Conservation (phyloP, 2,329 filamentous ascomycete genomes). For the Thielaviopsis euricoi region DNA sequence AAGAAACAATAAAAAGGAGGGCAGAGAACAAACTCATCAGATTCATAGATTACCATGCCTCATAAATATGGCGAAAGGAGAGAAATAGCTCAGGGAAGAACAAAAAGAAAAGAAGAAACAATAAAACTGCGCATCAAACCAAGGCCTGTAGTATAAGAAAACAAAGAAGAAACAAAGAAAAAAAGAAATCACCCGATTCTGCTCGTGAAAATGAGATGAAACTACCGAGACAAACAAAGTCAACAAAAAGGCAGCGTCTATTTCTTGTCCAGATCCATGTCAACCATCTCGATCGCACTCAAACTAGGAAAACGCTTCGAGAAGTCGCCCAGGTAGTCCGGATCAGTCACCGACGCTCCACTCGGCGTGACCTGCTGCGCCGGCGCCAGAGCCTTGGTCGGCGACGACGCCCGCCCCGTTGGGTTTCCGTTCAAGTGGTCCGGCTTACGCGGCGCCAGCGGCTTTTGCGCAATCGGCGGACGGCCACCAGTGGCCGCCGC, state of each 20-base stretch:
- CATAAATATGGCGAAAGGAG: background rate
- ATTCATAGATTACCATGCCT: background rate
- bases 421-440: conserved; percentile 40
- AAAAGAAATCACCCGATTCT: background rate
- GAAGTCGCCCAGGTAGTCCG: conserved; percentile 55
- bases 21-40: background rate
- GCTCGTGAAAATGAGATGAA: background rate
- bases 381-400: conserved; percentile 20
- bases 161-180: background rate
- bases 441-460: conserved; percentile 44
- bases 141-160: background rate
- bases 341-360: conserved; percentile 28
- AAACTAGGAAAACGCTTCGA: conserved; percentile 76
- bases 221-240: background rate
- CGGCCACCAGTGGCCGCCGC: background rate
- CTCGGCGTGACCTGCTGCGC: conserved; percentile 21
- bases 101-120: background rate
- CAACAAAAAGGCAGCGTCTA: background rate
- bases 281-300: conserved; percentile 74
- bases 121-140: background rate
- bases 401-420: conserved; percentile 23
- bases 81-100: background rate
- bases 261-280: conserved; percentile 37
- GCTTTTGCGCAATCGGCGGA: conserved; percentile 19
- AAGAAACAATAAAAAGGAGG: background rate